These are phyloP conservation scores for Areca catechu DNA, from an alignment of 176 grass and related monocot species.

Conservation along the genomic window DNA sequence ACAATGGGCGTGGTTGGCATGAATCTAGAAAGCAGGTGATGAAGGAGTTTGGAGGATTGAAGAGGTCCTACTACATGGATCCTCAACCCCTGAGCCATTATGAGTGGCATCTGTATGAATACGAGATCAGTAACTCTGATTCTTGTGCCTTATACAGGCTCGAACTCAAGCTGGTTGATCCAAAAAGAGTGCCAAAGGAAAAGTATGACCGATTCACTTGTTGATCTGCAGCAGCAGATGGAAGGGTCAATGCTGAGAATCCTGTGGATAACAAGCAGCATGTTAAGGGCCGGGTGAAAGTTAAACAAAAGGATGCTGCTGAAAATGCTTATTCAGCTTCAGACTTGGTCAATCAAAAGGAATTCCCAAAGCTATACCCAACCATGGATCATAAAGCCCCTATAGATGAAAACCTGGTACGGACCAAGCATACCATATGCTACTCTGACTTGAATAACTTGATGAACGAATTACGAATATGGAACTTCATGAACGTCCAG, in stretches of 20 bases:
- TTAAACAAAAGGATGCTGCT: slow-evolving; percentile 4
- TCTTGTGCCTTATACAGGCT: slow-evolving; percentile 19
- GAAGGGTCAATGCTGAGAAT: slow-evolving; percentile 18
- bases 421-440: slow-evolving; percentile 11
- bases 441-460: slow-evolving; percentile 3
- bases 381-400: slow-evolving; percentile 2
- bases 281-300: slow-evolving; percentile 11
- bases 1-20: slow-evolving; percentile 25
- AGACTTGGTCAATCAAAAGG: not conserved
- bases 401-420: not conserved
- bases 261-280: slow-evolving; percentile 6
- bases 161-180: slow-evolving; percentile 21
- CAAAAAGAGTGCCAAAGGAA: slow-evolving; percentile 11
- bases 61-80: slow-evolving; percentile 26
- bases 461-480: no score
- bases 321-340: not conserved
- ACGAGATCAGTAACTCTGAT: slow-evolving; percentile 21
- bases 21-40: slow-evolving; percentile 27
- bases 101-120: slow-evolving; percentile 24
- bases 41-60: slow-evolving; percentile 21
- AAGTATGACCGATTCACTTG: slow-evolving; percentile 8
- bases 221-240: slow-evolving; percentile 23
- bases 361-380: not conserved
- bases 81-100: slow-evolving; percentile 18
- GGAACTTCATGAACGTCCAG: no score